Percentiles rank a stretch among this genome's conserved stretches.
These are phyloP conservation scores for Rhizophagus prolifer DNA, from an alignment of 192 early-diverging fungal genomes.

Conservation along the genomic window DNA sequence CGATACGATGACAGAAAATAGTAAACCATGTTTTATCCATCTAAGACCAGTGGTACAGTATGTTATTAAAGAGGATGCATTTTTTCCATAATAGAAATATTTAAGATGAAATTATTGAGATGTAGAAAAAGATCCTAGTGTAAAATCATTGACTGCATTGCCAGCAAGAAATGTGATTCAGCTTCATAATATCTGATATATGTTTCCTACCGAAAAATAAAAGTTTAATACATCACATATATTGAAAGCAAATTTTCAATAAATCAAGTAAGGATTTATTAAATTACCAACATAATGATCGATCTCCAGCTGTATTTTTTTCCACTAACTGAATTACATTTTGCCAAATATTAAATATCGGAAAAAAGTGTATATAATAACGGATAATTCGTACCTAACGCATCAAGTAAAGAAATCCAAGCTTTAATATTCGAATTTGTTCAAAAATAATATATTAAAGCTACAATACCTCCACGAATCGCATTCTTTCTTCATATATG, in stretches of 20 bases:
- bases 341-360: neutral
- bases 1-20: too few species aligned
- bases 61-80: too few species aligned
- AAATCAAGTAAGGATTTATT: too few species aligned
- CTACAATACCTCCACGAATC: constrained; percentile 65
- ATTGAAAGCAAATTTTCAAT: too few species aligned
- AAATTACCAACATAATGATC: constrained; percentile 61
- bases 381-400: constrained; percentile 41
- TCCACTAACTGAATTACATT: constrained; percentile 42
- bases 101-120: too few species aligned
- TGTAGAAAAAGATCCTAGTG: too few species aligned
- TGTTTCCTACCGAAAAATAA: constrained; percentile 50
- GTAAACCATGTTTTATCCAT: too few species aligned
- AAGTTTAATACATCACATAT: constrained; percentile 1
- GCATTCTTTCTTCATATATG: constrained; percentile 67
- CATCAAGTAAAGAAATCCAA: too few species aligned
- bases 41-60: too few species aligned
- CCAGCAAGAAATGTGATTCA: constrained; percentile 79
- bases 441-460: neutral
- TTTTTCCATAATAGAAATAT: too few species aligned
- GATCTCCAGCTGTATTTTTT: constrained; percentile 59
- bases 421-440: neutral
- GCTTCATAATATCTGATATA: constrained; percentile 76
- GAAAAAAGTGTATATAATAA: neutral
- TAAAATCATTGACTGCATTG: too few species aligned